Conservation (phyloP, 1,284 basidiomycete species). For the Gastroboletus turbinatus region DNA sequence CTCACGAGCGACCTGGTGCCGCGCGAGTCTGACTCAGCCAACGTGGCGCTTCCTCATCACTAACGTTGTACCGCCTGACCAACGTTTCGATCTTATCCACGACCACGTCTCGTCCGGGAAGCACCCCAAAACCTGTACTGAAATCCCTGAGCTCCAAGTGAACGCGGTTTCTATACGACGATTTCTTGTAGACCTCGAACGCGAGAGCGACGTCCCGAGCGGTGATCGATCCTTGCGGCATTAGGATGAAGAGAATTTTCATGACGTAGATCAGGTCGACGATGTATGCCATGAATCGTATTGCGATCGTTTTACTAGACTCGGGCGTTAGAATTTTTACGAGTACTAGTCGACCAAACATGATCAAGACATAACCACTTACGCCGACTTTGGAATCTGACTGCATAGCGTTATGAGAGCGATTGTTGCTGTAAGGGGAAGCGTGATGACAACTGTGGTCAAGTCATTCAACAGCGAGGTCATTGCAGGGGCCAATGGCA, state of each 20-base stretch:
- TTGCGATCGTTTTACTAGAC: background rate
- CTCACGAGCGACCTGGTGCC: background rate
- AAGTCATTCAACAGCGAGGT: background rate
- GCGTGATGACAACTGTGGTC: background rate
- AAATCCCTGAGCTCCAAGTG: background rate
- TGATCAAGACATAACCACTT: background rate
- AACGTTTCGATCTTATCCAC: background rate
- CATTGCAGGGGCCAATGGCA: background rate
- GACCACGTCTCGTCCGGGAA: too few relatives aligned
- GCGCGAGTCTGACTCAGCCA: background rate
- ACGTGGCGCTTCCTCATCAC: background rate
- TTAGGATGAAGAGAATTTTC: background rate
- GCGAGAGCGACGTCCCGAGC: background rate
- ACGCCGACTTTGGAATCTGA: background rate
- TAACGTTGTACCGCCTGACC: background rate
- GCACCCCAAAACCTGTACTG: rapidly evolving
- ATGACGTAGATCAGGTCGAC: background rate
- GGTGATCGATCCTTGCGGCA: background rate
- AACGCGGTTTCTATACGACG: background rate
- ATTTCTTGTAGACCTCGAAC: background rate
- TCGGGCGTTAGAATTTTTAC: background rate
- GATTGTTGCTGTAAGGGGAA: background rate
- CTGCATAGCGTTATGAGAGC: background rate
- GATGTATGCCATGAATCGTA: background rate
- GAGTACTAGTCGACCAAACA: too few relatives aligned